Conservation (phyloP, 345 rosid species). For the Eucalyptus regnans region DNA sequence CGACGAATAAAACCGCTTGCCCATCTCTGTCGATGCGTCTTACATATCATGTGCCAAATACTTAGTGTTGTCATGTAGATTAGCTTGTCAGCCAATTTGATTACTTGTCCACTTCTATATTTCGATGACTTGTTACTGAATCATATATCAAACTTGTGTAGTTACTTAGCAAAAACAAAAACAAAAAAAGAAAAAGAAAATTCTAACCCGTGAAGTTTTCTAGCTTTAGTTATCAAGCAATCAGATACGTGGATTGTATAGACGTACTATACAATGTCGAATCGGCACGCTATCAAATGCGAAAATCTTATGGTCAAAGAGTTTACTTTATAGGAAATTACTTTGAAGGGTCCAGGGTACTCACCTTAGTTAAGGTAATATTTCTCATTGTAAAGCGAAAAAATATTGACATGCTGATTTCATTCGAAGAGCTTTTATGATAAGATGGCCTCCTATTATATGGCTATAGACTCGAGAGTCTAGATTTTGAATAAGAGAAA, state of each 20-base stretch:
- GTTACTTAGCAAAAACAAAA: too few relatives aligned
- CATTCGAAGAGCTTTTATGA: too few relatives aligned
- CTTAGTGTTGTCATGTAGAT: not conserved
- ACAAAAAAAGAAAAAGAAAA: too few relatives aligned
- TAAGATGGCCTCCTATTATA: too few relatives aligned
- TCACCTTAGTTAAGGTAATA: not conserved
- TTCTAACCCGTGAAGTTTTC: too few relatives aligned
- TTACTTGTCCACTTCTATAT: not conserved
- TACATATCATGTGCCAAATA: not conserved
- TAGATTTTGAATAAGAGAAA: too few relatives aligned
- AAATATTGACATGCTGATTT: not conserved
- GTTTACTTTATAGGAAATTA: not conserved
- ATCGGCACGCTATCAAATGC: not conserved
- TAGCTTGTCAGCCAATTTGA: not conserved
- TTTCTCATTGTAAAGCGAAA: not conserved
- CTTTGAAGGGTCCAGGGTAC: not conserved
- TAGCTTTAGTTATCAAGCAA: too few relatives aligned
- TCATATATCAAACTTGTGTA: not conserved
- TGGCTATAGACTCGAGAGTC: too few relatives aligned
- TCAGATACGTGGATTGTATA: too few relatives aligned
- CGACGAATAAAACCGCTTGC: not conserved
- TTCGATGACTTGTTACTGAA: not conserved
- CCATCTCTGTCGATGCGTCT: not conserved
- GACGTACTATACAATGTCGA: not conserved
- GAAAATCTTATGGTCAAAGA: not conserved